Percentiles rank a stretch among this genome's conserved stretches.
Evolutionary conservation across 2,329 filamentous ascomycete species (phyloP).

Genomic region (Chrysoporthe puriensis): DNA sequence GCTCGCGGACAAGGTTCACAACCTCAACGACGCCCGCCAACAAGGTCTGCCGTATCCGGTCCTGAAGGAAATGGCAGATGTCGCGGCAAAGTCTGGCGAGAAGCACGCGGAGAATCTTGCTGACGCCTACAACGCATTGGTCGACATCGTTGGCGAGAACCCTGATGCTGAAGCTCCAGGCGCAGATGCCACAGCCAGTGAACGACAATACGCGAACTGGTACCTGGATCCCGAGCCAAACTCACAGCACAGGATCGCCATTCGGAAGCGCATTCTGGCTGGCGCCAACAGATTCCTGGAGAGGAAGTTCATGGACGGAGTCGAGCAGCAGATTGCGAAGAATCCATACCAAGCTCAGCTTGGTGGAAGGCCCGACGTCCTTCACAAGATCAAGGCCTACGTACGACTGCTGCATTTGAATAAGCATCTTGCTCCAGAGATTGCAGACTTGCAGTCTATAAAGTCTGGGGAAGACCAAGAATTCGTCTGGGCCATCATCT

Average conservation of each 20-base stretch:
- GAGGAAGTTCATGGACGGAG: slow-evolving; percentile 75
- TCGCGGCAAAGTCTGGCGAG: slow-evolving; percentile 72
- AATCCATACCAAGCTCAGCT: slow-evolving; percentile 88
- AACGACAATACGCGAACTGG: slow-evolving; percentile 74
- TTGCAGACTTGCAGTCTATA: slow-evolving; percentile 69
- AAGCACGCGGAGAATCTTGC: slow-evolving; percentile 74
- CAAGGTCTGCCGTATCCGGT: slow-evolving; percentile 69
- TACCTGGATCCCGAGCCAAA: slow-evolving; percentile 77
- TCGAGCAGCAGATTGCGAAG: slow-evolving; percentile 78
- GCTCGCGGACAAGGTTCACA: slow-evolving; percentile 78
- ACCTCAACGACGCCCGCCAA: slow-evolving; percentile 76
- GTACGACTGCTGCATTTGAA: slow-evolving; percentile 78
- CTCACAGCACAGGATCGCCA: slow-evolving; percentile 64
- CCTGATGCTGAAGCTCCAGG: slow-evolving; percentile 60
- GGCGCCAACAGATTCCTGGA: slow-evolving; percentile 83
- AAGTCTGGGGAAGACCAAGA: slow-evolving; percentile 65
- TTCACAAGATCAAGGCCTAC: slow-evolving; percentile 91
- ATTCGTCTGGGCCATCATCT: slow-evolving; percentile 92
- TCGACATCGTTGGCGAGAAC: slow-evolving; percentile 77
- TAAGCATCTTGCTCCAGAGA: slow-evolving; percentile 84
- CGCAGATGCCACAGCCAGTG: slow-evolving; percentile 67
- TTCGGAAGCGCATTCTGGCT: slow-evolving; percentile 78
- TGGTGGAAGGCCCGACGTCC: slow-evolving; percentile 83
- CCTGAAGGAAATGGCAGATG: slow-evolving; percentile 73
- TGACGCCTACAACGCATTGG: slow-evolving; percentile 81